Conservation (phyloP, 371 early-diverging fungal genomes). For the Thermomucor indicae-seudaticae region DNA sequence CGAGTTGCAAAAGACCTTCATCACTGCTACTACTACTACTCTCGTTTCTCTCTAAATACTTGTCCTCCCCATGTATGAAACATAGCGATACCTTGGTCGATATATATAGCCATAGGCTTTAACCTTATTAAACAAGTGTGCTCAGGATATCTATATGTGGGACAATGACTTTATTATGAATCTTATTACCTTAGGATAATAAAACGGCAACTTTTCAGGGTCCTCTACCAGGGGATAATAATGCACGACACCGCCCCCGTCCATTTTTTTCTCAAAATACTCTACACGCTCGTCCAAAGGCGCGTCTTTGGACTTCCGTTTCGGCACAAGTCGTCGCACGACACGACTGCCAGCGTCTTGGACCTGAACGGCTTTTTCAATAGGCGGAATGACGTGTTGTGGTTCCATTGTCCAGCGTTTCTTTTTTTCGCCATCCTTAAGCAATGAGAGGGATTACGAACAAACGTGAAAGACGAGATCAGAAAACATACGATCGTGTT, state of each 20-base stretch:
- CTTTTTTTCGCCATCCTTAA: conserved; percentile 13
- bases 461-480: neutral
- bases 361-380: conserved; percentile 37
- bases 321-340: conserved; percentile 45
- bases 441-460: neutral
- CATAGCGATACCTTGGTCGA: neutral
- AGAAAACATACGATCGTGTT: neutral
- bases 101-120: conserved; percentile 43
- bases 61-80: no score
- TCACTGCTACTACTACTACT: neutral
- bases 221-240: no score
- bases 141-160: neutral
- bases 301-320: conserved; percentile 55
- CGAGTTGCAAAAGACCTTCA: no score
- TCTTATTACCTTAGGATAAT: conserved; percentile 64
- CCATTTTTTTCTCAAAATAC: conserved; percentile 17
- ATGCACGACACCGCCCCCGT: neutral
- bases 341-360: conserved; percentile 17
- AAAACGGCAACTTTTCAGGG: conserved; percentile 53
- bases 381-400: conserved; percentile 63
- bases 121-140: conserved; percentile 16
- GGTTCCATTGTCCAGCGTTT: conserved; percentile 64
- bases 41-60: no score
- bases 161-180: conserved; percentile 12
- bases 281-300: conserved; percentile 36